Evolutionary conservation across 495 filamentous ascomycete genomes (phyloP).

Genomic region (Aspergillus nidulans): DNA sequence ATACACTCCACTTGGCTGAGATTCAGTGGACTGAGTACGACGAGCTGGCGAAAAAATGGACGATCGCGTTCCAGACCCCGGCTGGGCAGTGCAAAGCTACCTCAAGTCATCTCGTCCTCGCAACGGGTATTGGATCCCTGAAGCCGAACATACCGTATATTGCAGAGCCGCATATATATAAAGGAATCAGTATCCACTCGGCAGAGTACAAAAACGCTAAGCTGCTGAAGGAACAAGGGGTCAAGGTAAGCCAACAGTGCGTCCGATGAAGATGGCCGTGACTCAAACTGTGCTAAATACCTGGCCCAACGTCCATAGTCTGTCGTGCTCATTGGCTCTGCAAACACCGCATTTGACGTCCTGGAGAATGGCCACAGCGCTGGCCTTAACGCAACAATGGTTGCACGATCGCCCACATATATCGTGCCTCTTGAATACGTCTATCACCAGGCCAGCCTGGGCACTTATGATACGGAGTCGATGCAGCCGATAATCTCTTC

Average conservation of each 20-base stretch:
- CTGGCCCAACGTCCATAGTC: conserved; percentile 17
- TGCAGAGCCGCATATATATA: conserved; percentile 21
- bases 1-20: conserved; percentile 23
- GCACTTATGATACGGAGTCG: conserved; percentile 21
- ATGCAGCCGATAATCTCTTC: conserved; percentile 16
- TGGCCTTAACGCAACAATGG: conserved; percentile 35
- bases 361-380: conserved; percentile 39
- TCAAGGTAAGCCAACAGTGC: no score
- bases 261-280: no score
- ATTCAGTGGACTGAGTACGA: conserved; percentile 28
- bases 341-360: conserved; percentile 46
- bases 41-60: neutral
- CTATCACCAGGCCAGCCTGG: conserved; percentile 15
- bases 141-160: conserved; percentile 25
- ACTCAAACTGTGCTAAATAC: neutral
- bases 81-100: conserved; percentile 9
- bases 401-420: conserved; percentile 31
- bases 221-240: neutral
- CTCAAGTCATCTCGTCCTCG: conserved; percentile 28
- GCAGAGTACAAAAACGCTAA: conserved; percentile 13
- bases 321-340: conserved; percentile 40
- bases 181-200: conserved; percentile 35
- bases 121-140: conserved; percentile 28
- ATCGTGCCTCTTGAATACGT: conserved; percentile 26
- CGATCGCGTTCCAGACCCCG: neutral